Conservation (phyloP, 306 rosid species). For the Prunus mongolica region DNA sequence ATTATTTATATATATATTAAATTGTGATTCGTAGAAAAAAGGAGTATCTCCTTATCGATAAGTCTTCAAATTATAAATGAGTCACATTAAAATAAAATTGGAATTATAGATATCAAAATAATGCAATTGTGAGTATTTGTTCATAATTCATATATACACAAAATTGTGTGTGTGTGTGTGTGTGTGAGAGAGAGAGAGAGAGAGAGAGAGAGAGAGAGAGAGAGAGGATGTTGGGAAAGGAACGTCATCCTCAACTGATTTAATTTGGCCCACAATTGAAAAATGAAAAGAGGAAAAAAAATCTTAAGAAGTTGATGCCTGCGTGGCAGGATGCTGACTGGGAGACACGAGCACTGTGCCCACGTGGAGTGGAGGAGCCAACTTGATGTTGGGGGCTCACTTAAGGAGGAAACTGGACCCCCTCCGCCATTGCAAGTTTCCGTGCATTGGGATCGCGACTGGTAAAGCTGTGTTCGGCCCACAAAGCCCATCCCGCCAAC, state of each 20-base stretch:
- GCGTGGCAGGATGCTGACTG: conserved; percentile 29
- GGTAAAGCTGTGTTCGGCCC: conserved; percentile 38
- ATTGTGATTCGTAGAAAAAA: too few relatives aligned
- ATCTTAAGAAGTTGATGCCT: background rate
- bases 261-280: conserved; percentile 32
- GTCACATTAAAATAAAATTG: background rate
- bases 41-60: too few relatives aligned
- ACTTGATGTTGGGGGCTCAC: conserved; percentile 15
- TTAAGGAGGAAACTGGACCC: conserved; percentile 25
- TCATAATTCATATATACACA: too few relatives aligned
- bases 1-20: too few relatives aligned
- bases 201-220: too few relatives aligned
- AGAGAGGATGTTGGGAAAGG: conserved; percentile 19
- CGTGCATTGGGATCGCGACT: conserved; percentile 25
- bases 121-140: background rate
- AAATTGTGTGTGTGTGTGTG: too few relatives aligned
- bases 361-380: conserved; percentile 46
- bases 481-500: conserved; percentile 67
- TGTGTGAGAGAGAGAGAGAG: too few relatives aligned
- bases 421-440: background rate
- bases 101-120: background rate
- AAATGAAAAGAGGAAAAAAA: background rate
- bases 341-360: conserved; percentile 9
- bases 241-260: conserved; percentile 24
- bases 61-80: background rate